Evolutionary conservation across 2,329 filamentous ascomycete genomes (phyloP).

Genomic region (Pyrenophora graminea): DNA sequence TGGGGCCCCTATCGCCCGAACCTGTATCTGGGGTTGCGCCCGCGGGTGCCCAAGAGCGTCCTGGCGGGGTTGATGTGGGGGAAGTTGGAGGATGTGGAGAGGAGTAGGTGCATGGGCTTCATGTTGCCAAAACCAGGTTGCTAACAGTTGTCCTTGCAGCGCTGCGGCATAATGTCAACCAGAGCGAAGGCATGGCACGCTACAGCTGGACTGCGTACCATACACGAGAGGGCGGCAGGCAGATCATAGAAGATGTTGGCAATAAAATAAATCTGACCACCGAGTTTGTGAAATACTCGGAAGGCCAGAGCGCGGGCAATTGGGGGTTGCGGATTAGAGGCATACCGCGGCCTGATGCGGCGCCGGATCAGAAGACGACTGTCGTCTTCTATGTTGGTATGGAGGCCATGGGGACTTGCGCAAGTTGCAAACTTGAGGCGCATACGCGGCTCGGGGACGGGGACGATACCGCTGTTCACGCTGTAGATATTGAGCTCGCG

Average conservation of each 20-base stretch:
- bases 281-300: conserved; percentile 86
- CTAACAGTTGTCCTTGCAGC: conserved; percentile 39
- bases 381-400: conserved; percentile 80
- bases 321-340: conserved; percentile 90
- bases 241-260: conserved; percentile 83
- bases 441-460: conserved; percentile 54
- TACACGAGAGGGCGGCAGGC: conserved; percentile 77
- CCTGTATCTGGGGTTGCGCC: conserved; percentile 86
- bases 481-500: conserved; percentile 70
- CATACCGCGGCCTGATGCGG: conserved; percentile 68
- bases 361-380: conserved; percentile 70
- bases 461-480: conserved; percentile 57
- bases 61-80: conserved; percentile 86
- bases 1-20: conserved; percentile 97
- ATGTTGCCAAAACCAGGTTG: neutral
- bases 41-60: conserved; percentile 77
- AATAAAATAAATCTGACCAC: conserved; percentile 89
- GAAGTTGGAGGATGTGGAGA: conserved; percentile 76
- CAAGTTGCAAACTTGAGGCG: conserved; percentile 56
- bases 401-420: conserved; percentile 67
- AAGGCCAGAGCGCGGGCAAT: conserved; percentile 81
- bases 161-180: conserved; percentile 90
- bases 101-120: conserved; percentile 61
- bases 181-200: conserved; percentile 86
- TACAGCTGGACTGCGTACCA: conserved; percentile 99